These are phyloP conservation scores for Colletotrichum brevisporum DNA, from an alignment of 2,329 filamentous ascomycete species.

Conservation along the genomic window DNA sequence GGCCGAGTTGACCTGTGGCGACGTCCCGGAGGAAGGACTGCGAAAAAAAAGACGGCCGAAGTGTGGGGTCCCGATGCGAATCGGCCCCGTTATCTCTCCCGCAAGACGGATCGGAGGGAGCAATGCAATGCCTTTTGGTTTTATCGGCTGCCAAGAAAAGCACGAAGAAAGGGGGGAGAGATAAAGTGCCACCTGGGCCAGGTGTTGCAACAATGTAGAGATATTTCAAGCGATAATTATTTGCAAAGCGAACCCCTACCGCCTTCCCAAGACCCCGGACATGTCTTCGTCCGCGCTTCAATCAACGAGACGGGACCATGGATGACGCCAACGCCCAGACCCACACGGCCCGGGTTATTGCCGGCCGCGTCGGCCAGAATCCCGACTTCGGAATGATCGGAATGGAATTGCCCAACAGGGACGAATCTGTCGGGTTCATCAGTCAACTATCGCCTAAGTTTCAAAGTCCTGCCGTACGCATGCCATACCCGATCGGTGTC, in stretches of 20 bases:
- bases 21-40: background rate
- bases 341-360: slow-evolving; percentile 31
- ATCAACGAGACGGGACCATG: slow-evolving; percentile 1
- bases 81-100: background rate
- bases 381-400: slow-evolving; percentile 33
- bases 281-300: slow-evolving; percentile 33
- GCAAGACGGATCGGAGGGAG: background rate
- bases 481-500: background rate
- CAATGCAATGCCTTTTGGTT: background rate
- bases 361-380: slow-evolving; percentile 20
- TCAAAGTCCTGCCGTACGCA: background rate
- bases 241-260: background rate
- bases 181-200: background rate
- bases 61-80: slow-evolving; percentile 13
- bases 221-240: background rate
- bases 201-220: too few species aligned
- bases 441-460: background rate
- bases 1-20: background rate
- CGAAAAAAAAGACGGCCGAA: background rate
- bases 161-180: background rate
- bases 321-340: slow-evolving; percentile 35
- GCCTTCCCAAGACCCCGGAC: slow-evolving; percentile 2
- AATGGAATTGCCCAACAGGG: slow-evolving; percentile 3
- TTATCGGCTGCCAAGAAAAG: background rate
- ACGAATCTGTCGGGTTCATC: background rate